Evolutionary conservation across 257 asterid species (phyloP), one percentile per base, ranked within the genome.

Genomic region (Coffea eugenioides): DNA sequence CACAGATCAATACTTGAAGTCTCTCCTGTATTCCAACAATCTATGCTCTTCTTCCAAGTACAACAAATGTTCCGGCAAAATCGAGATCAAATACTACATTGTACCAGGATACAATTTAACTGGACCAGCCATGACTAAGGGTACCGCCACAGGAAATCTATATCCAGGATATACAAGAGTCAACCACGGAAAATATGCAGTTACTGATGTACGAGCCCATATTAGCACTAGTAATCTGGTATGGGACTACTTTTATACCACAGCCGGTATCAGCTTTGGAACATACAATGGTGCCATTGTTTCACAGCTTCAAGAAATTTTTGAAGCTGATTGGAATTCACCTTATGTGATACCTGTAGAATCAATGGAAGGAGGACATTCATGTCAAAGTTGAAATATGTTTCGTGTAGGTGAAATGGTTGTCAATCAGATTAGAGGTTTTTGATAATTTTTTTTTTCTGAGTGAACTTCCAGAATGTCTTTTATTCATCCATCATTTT

Each of bases 181-280:
- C 73, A 92, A 94, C 88, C 97, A 92, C 71, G 97, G 95, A 62
- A 94, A 94, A 84, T 94, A 94, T 69, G 95, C 93, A 23, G 98
- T 91, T 49, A 94, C 95, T 73, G 90, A 92, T 71, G 85, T 85
- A 57, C 87, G 95, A 72, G 97, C 95, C 54, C 97, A 94, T 74
- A 88, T 94, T 34, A 90, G 97, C 80, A 94, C 98, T 62, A 94
- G 97, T 66, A 94, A 94, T 84, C 89, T 94, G n/a, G 72, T 92
- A 12, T 91, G 97, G 97, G 98, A 94, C 80, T 92, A 92, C 88
- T 94, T 94, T 83, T 92, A 91, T 57, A 31, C 90, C 6, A 90
- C 94, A 0, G 90, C 97, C 16, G 97, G 97, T 48, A 89, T 92
- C 69, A 90, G 98, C 85, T 92, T 94, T 68, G 97, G 97, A 82